phyloP scores from a whole-genome alignment of 2,329 filamentous ascomycete species.

The Lachnellula occidentalis region DNA sequence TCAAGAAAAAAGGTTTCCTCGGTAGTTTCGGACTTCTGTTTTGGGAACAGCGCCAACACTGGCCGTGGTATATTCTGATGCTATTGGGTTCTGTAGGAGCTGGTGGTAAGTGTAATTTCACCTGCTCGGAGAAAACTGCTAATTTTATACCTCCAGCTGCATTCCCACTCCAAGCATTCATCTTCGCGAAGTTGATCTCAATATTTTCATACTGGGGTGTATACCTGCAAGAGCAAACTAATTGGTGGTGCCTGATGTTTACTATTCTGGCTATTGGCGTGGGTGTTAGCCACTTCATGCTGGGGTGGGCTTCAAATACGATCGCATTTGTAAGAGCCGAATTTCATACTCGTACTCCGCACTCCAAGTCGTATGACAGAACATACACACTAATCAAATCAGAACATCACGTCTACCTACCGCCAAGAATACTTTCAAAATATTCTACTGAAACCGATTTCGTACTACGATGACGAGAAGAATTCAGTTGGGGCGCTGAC shows the following conservation, averaged over 20 bases:
- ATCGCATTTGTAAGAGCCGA: constrained; percentile 26
- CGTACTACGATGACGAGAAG: constrained; percentile 36
- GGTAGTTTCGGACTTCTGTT: constrained; percentile 41
- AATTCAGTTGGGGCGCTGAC: constrained; percentile 43
- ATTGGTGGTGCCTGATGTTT: constrained; percentile 46
- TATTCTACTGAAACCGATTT: constrained; percentile 36
- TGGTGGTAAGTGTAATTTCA: constrained; percentile 27
- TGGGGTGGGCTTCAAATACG: constrained; percentile 35
- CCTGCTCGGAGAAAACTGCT: constrained; percentile 21
- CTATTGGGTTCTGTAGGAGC: constrained; percentile 35
- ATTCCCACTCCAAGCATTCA: constrained; percentile 30
- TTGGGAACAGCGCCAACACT: constrained; percentile 47
- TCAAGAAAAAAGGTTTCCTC: constrained; percentile 1
- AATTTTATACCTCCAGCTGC: constrained; percentile 31
- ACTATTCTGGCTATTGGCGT: constrained; percentile 38
- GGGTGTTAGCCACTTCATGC: constrained; percentile 29
- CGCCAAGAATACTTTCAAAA: constrained; percentile 38
- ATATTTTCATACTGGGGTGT: constrained; percentile 24
- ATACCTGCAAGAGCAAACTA: constrained; percentile 28
- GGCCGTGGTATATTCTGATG: constrained; percentile 45
- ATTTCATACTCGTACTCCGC: constrained; percentile 3
- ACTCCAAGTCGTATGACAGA: constrained; percentile 19
- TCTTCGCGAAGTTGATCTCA: constrained; percentile 29
- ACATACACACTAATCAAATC: neutral
- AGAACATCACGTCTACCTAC: constrained; percentile 31